phyloP scores from a whole-genome alignment of 2,329 filamentous ascomycete species.

The Acrodontium crateriforme region DNA sequence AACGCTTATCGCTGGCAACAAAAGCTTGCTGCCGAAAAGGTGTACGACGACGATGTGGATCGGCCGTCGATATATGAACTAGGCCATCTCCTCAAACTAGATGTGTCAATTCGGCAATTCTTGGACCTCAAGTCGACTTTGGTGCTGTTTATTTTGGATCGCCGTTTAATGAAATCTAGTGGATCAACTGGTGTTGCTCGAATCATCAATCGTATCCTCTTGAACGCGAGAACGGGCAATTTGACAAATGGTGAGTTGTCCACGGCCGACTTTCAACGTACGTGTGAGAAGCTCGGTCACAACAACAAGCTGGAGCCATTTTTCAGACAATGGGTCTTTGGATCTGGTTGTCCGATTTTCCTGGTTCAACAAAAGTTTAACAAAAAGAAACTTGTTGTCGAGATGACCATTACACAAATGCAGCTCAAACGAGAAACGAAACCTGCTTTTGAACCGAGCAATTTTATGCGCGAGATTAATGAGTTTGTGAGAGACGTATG shows the following conservation, averaged over 20 bases:
- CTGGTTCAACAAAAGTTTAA: conserved; percentile 83
- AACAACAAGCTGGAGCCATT: conserved; percentile 77
- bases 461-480: conserved; percentile 74
- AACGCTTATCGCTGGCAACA: conserved; percentile 89
- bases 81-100: conserved; percentile 63
- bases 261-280: conserved; percentile 62
- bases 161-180: conserved; percentile 75
- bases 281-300: conserved; percentile 79
- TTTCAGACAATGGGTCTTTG: conserved; percentile 85
- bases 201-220: conserved; percentile 73
- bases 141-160: conserved; percentile 86
- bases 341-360: conserved; percentile 79
- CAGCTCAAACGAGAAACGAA: conserved; percentile 45
- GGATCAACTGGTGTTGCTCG: conserved; percentile 71
- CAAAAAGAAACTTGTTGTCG: conserved; percentile 90
- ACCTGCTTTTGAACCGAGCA: conserved; percentile 51
- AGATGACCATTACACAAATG: conserved; percentile 74
- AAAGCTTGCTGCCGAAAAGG: conserved; percentile 67
- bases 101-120: conserved; percentile 77
- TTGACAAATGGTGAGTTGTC: conserved; percentile 57
- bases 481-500: conserved; percentile 60
- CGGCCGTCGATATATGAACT: conserved; percentile 72
- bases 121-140: conserved; percentile 81
- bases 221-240: conserved; percentile 72
- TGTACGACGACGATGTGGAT: conserved; percentile 68